Evolutionary conservation across 371 early-diverging fungal species (phyloP), one percentile per base, ranked within the genome.

Genomic region (Mycotypha africana): DNA sequence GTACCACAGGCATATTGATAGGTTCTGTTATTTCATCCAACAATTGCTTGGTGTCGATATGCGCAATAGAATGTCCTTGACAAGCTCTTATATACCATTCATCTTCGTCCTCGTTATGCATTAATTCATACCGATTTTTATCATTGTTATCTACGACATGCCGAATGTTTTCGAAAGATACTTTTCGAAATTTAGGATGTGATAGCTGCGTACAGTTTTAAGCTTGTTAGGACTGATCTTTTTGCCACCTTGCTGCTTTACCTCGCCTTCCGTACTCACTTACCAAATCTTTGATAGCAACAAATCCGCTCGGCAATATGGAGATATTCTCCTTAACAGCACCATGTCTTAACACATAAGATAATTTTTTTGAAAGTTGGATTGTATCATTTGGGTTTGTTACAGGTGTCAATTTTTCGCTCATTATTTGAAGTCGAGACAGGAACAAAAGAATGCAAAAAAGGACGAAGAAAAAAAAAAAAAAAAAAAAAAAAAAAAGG

Each of bases 281-380:
- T 60, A 82, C 74, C 56, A 95, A 58, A 23, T 89, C 86, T 12
- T 48, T 41, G 9, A 95, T 30, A 17, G 51, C 40, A 24, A 89
- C 69, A 53, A 75, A 91, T 19, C 95, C 95, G 52, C 91, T 89
- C 1, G 72, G 34, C 8, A 83, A 69, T 21, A 95, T 79, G 1
- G 55, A 38, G 10, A 93, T 46, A 3, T 90, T 88, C 21, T 87
- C 85, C 49, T 89, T 78, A 19, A 53, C 71, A 4, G 93, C 93
- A 21, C 86, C 88, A 53, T 95, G 95, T 20, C 93, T 82, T 28
- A 95, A 76, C 3, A 92, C 34, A 65, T 84, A 89, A 0, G 89
- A 79, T 11, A 95, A 58, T 1, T 76, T 55, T 56, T 92, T 93
- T 24, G 92, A 92, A 4, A 89, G 49, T 23, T 60, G 57, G 24